Base-by-base conservation (phyloP, 345 rosid species). In the Lepidium sativum region DNA sequence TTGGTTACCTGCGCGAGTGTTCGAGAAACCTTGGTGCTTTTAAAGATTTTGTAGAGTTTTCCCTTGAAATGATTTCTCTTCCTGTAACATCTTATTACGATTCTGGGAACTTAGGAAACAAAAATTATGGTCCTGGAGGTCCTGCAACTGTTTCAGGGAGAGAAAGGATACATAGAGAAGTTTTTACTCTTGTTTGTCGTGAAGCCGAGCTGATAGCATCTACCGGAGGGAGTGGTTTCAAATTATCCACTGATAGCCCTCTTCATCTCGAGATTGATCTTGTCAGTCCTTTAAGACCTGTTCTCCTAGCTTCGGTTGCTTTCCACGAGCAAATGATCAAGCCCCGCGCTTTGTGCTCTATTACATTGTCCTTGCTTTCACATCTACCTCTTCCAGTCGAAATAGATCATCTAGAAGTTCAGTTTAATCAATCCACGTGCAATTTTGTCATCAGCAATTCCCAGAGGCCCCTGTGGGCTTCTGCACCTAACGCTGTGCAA, bases 31-130 rank as follows among this genome's bases (percentile, higher is more conserved):
- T 75, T 53, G 83, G 82, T 52, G 23, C 16, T 0, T 53, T 78
- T 8, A 88, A 83, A 77, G 91, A 84, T 61, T 90, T 87, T 80
- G 69, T 82, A 17, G 99, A 90, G 77, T 78, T 73, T 54, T 94
- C 99, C 63, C 91, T 94, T 60, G 96, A 94, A 85, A 86, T 90
- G 97, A 91, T 88, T 73, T 82, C 97, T 31, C 76, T 94, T 77
- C 97, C 99, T 39, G 78, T 88, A 40, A 82, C 80, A 61, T 81
- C 84, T 64, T 73, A 29, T 58, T 44, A 73, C 34, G 71, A 57
- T 38, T 45, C 56, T 42, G 78, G 70, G 69, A 76, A 75, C 56
- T 44, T 69, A 59, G 75, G 78, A 69, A 70, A 74, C 63, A 79
- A 79, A 65, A 87, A 79, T 33, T 80, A 80, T 68, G 83, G 88